Evolutionary conservation across 306 rosid genomes (phyloP), one percentile per base, ranked within the genome.

Genomic region (Begonia masoniana): DNA sequence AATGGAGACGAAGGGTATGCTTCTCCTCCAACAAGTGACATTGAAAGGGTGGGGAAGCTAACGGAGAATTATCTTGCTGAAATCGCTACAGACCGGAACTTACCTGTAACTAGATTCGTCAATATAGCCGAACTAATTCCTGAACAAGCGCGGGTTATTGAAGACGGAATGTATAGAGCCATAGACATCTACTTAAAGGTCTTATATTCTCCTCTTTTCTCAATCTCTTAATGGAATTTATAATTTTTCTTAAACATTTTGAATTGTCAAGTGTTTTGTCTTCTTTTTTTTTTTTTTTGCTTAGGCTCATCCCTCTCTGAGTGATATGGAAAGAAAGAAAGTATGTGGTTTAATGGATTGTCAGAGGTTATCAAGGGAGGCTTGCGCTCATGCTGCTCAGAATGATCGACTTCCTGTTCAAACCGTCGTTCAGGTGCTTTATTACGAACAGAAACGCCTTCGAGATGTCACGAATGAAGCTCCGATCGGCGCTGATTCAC

Each of bases 311-410:
- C 96, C 95, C 7, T 24, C 62, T 59, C 62, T 83, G 26, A 87
- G 89, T 57, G 99, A 92, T 58, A 74, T 77, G 84, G 99, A 92
- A 55, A 85, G 82, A 71, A 92, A 92, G 84, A 92, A 83, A 69
- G 93, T 79, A 0, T 92, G 99, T 68, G 78, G 96, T 52, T 69
- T 83, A 60, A 87, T 92, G 96, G 96, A 92, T 72, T 92, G 96
- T 59, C 96, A 83, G 70, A 92, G 74, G 64, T 61, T 92, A 52
- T 92, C 99, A 0, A 79, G 95, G 45, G 95, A 81, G 64, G 99
- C 96, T 1, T 83, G 95, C 54, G 93, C 99, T 10, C 99, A 92
- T 43, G 96, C 99, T 5, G 99, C 96, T 31, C 96, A 92, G 61
- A 92, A 92, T 52, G 96, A 87, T 59, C 72, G 99, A 50, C 92